Conservation (phyloP, 441 rosid genomes). For the Erodium trifolium region DNA sequence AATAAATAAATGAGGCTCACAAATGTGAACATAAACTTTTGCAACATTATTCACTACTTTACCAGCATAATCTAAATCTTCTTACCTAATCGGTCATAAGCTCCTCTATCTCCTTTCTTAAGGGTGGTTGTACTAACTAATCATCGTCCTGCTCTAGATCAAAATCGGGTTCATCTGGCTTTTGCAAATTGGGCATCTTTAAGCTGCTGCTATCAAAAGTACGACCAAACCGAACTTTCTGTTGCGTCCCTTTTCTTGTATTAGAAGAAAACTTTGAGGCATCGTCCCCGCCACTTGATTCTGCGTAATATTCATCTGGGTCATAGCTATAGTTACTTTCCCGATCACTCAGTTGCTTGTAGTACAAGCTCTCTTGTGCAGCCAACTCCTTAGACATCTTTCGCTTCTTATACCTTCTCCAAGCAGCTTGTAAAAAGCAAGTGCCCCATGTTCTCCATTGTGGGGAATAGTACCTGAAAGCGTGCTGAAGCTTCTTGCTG, state of each 20-base stretch:
- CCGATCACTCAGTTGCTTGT: slow-evolving; percentile 19
- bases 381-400: slow-evolving; percentile 35
- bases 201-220: slow-evolving; percentile 43
- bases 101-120: neutral
- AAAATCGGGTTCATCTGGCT: slow-evolving; percentile 65
- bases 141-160: slow-evolving; percentile 31
- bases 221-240: slow-evolving; percentile 74
- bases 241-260: slow-evolving; percentile 64
- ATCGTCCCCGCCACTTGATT: slow-evolving; percentile 19
- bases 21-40: no score
- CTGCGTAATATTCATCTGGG: slow-evolving; percentile 8
- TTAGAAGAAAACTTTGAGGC: slow-evolving; percentile 55
- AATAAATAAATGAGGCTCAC: no score
- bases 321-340: slow-evolving; percentile 12
- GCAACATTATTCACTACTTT: slow-evolving; percentile 5
- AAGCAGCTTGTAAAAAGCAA: slow-evolving; percentile 83
- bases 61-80: neutral
- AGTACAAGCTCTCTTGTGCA: slow-evolving; percentile 31
- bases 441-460: slow-evolving; percentile 99
- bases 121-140: slow-evolving; percentile 19
- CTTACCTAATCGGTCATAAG: slow-evolving; percentile 18
- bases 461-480: slow-evolving; percentile 75
- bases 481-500: slow-evolving; percentile 86
- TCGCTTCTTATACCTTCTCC: slow-evolving; percentile 69
- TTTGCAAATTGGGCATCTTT: slow-evolving; percentile 51